A percentile compares a stretch with the other conserved stretches of the same genome.
Evolutionary conservation across 306 rosid species (phyloP).

Genomic region (Vachellia collinsii): DNA sequence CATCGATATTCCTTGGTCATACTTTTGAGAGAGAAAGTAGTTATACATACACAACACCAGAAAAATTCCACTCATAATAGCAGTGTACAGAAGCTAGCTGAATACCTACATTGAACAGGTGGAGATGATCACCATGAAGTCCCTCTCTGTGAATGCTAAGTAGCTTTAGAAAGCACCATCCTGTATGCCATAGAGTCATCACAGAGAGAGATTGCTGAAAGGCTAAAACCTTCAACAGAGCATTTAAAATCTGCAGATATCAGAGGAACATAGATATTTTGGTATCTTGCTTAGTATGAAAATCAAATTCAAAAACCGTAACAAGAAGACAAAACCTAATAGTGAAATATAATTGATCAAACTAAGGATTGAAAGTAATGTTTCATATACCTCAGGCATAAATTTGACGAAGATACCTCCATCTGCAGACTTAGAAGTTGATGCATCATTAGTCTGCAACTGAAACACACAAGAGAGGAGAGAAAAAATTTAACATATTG

Average conservation of each 20-base stretch:
- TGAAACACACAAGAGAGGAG: constrained; percentile 22
- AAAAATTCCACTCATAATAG: not conserved
- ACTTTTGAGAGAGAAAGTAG: not conserved
- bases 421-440: constrained; percentile 43
- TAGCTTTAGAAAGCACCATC: constrained; percentile 82
- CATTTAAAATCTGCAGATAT: constrained; percentile 69
- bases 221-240: constrained; percentile 69
- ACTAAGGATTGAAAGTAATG: not conserved
- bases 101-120: constrained; percentile 66
- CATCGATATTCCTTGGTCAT: constrained; percentile 13
- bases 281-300: constrained; percentile 29
- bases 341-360: constrained; percentile 5
- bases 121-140: constrained; percentile 48
- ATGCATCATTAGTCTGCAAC: constrained; percentile 35
- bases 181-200: constrained; percentile 67
- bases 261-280: constrained; percentile 23
- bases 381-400: constrained; percentile 58
- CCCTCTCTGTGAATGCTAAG: constrained; percentile 47
- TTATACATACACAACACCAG: not conserved
- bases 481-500: constrained; percentile 6
- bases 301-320: constrained; percentile 30
- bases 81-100: constrained; percentile 36
- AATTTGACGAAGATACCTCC: constrained; percentile 49
- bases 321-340: not conserved
- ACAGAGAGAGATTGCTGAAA: constrained; percentile 63